Evolutionary conservation across 2,329 filamentous ascomycete species (phyloP), one percentile per base, ranked within the genome.

Genomic region (Botrytis aclada): DNA sequence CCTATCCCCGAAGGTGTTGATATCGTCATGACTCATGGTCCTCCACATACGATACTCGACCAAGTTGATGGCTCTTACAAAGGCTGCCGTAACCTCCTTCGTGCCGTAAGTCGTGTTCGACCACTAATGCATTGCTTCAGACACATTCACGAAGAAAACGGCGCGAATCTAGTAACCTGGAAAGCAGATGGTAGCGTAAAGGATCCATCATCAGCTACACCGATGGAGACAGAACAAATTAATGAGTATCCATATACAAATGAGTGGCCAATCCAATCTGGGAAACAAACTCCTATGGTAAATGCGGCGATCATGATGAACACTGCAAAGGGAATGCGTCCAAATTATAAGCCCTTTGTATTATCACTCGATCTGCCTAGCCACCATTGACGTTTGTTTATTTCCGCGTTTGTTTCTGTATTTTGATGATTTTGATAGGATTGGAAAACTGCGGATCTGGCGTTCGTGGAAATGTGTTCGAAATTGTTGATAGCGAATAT

Each of bases 61-160:
- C 77, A 78, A 18, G 41, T 58, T 4, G 73, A 73, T n/a, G 41
- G 72, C 6, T 45, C 76, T 16, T 78, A 78, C n/a, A 82, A 82
- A 6, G 88, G 87, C 3, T 87, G 86, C 73, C 75, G 76, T 0
- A 74, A 82, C 25, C 82, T 89, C 4, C 84, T 88, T 70, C 78
- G 78, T 0, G 85, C 87, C 0, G 77, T 89, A 0, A 81, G 82
- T 3, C 77, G 77, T 0, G 82, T 83, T 1, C 81, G 80, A 39
- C 87, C 88, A 3, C 78, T 78, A 9, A 75, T 89, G 6, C 86
- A 88, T 77, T 88, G 86, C 77, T 89, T 89, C 72, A 87, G 88
- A 0, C 88, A 89, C 73, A 86, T 89, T 22, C 88, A 89, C 76
- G 86, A 88, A 75, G 84, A 83, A 0, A 91, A 87, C 87, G 89